Percentiles rank a stretch among this genome's conserved stretches.
phyloP scores from a whole-genome alignment of 352 stramenopile genomes.

The Globisporangium carolinianum region DNA sequence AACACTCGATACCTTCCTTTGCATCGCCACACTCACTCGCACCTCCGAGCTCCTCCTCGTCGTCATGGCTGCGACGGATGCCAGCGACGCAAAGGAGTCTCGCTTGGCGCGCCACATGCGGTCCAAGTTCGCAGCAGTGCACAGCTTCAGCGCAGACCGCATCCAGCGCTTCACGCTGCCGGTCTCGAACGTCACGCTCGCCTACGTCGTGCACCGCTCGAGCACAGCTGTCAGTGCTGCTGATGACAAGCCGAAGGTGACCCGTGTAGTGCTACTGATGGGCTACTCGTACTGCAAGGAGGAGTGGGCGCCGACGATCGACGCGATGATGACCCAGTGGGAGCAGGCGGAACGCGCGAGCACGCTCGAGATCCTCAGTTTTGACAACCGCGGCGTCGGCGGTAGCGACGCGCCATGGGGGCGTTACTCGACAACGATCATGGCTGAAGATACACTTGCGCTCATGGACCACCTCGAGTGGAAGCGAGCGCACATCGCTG shows the following conservation, averaged over 20 bases:
- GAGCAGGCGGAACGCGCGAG: conserved; percentile 4
- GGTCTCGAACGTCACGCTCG: conserved; percentile 34
- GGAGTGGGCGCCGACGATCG: conserved; percentile 26
- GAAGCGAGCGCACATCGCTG: conserved; percentile 1
- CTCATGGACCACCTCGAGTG: conserved; percentile 20
- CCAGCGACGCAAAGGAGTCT: background rate
- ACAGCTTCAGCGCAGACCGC: conserved; percentile 20
- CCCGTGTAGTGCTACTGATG: conserved; percentile 34
- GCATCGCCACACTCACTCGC: too few species aligned
- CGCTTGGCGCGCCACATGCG: conserved; percentile 35
- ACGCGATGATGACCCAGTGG: conserved; percentile 27
- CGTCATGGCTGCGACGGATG: background rate
- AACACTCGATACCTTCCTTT: too few species aligned
- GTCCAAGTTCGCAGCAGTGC: conserved; percentile 25
- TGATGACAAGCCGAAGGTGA: conserved; percentile 11
- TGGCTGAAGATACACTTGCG: conserved; percentile 22
- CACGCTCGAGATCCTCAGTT: conserved; percentile 37
- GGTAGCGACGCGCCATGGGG: conserved; percentile 19
- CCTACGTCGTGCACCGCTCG: conserved; percentile 31
- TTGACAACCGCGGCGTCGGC: conserved; percentile 60
- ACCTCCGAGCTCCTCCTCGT: too few species aligned
- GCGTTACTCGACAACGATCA: conserved; percentile 24
- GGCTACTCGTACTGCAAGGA: conserved; percentile 36
- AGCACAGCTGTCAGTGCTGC: background rate
- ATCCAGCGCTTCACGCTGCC: conserved; percentile 25